Base-by-base conservation (phyloP, 2,329 filamentous ascomycete species). In the Diaporthe longicolla region DNA sequence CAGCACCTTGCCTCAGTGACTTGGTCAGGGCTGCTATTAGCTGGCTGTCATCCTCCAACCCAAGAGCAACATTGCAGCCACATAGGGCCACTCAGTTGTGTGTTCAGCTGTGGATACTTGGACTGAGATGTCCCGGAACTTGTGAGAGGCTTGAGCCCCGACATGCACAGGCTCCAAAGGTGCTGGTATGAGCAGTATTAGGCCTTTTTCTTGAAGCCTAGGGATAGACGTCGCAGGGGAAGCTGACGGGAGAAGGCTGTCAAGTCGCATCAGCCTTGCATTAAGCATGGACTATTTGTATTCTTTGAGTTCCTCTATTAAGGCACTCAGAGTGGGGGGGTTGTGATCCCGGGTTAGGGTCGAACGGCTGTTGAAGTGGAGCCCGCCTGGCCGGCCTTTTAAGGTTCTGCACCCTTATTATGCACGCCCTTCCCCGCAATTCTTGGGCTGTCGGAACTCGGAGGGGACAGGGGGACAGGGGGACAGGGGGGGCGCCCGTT, bases 341-440 rank as follows among this genome's bases (percentile, higher is more conserved):
- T 40, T 11, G 11, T 40, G 13, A 3, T 21, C 3, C 26, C 7
- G 45, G 63, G 63, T 66, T 66, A 66, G 63, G 43, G 61, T 24
- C 6, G 1, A 11, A 35, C 61, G 61, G 61, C 21, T 5, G 21
- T 50, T 66, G 15, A 35, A 35, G 29, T 66, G 61, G 45, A 19
- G 26, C 35, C 61, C 61, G 45, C 7, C 19, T 48, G 29, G 35
- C 59, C 29, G 24, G 40, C 4, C 24, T 63, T 40, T n/a, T 9
- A 7, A 17, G 58, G 4, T 15, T 3, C 7, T 37, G 29, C 35
- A 45, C 29, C 43, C 40, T 13, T 3, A 40, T 17, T 7, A 17
- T 11, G 61, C 45, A 17, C 6, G 61, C 45, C 63, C 37, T 66
- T 52, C 63, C 63, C 63, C 63, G 63, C 63, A 66, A 66, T 48